Evolutionary conservation across 2,329 filamentous ascomycete species (phyloP).

Genomic region (Xenosphaeropsis pyriputrescens): DNA sequence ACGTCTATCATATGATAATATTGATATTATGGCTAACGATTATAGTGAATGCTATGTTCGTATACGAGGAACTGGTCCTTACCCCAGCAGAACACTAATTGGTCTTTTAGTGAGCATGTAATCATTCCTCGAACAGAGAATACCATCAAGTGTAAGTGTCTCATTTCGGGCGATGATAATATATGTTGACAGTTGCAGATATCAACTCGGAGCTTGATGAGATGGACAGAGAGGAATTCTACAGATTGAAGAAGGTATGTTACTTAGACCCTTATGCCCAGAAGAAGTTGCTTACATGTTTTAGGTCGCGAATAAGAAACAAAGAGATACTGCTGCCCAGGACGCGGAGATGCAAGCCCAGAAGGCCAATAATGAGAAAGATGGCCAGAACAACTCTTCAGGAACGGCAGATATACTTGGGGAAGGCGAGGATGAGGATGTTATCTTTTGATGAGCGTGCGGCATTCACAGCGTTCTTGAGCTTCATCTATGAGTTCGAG

Average conservation of each 20-base stretch:
- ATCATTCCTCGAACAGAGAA: conserved; percentile 98
- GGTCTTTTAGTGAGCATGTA: conserved; percentile 55
- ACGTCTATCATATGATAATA: conserved; percentile 14
- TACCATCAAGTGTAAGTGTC: conserved; percentile 77
- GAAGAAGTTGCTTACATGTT: conserved; percentile 1
- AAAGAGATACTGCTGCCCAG: conserved; percentile 56
- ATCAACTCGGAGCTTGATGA: conserved; percentile 98
- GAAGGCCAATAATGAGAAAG: conserved; percentile 25
- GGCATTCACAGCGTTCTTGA: too few species aligned
- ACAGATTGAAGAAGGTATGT: conserved; percentile 73
- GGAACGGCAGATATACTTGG: conserved; percentile 53
- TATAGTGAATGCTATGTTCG: conserved; percentile 81
- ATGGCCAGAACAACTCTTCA: conserved; percentile 23
- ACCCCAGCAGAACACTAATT: not conserved
- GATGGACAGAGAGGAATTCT: conserved; percentile 95
- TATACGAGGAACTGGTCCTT: conserved; percentile 8
- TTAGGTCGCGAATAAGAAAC: conserved; percentile 65
- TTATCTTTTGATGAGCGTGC: conserved; percentile 52
- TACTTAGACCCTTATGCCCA: not conserved
- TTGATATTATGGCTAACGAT: conserved; percentile 7
- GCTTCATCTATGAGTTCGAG: too few species aligned
- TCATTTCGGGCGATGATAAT: conserved; percentile 1
- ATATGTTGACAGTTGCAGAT: conserved; percentile 30
- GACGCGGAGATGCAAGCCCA: conserved; percentile 66
- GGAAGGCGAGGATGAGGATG: conserved; percentile 66